Conservation (phyloP, 176 grass and related monocot genomes). For the Carex cristatella region DNA sequence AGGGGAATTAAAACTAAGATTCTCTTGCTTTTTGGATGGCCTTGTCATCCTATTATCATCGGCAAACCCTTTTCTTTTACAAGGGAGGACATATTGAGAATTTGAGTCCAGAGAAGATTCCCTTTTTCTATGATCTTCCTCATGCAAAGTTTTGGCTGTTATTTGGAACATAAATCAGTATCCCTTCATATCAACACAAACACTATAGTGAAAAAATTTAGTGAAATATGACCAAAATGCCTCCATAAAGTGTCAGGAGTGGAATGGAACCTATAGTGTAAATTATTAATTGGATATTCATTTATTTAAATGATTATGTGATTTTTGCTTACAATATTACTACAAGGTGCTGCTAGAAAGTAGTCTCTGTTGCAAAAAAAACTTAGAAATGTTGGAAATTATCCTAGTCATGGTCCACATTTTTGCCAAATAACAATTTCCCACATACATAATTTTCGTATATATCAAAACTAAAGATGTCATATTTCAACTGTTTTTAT, state of each 20-base stretch:
- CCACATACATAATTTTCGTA: constrained; percentile 11
- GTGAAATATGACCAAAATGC: neutral
- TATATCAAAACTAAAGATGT: constrained; percentile 7
- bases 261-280: neutral
- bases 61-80: constrained; percentile 8
- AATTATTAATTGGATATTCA: neutral
- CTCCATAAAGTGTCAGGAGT: neutral
- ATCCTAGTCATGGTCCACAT: neutral
- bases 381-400: neutral
- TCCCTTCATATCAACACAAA: neutral
- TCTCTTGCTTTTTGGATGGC: constrained; percentile 8
- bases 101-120: neutral
- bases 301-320: neutral
- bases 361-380: neutral
- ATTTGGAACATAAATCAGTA: neutral
- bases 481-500: constrained; percentile 7
- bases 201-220: neutral
- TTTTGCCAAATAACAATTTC: constrained; percentile 16
- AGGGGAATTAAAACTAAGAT: constrained; percentile 22
- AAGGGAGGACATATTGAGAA: neutral
- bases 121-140: neutral
- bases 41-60: neutral
- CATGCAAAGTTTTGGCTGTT: neutral
- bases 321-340: neutral
- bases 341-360: neutral